phyloP scores from a whole-genome alignment of 805 yeast species.

The Isabelozyma rhagii region DNA sequence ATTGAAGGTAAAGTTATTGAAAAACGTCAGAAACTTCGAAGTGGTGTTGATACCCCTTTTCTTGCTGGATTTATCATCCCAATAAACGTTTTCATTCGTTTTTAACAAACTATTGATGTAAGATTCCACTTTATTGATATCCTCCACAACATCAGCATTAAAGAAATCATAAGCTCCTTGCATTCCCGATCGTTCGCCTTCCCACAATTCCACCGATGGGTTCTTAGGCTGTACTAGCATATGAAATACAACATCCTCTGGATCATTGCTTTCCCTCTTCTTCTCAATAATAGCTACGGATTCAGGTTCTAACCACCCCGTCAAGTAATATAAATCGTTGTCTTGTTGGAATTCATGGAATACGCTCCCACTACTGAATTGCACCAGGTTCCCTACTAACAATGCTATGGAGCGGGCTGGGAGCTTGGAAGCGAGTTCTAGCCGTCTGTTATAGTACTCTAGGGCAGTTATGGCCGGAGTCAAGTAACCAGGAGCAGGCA shows the following conservation, averaged over 20 bases:
- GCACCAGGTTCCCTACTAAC: slow-evolving; percentile 66
- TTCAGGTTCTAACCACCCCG: slow-evolving; percentile 93
- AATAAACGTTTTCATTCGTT: slow-evolving; percentile 50
- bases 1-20: slow-evolving; percentile 7
- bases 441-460: slow-evolving; percentile 77
- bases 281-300: slow-evolving; percentile 68
- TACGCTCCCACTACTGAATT: slow-evolving; percentile 86
- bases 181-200: slow-evolving; percentile 86
- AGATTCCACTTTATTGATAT: slow-evolving; percentile 40
- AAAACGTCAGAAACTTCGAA: slow-evolving; percentile 15
- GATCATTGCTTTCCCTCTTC: slow-evolving; percentile 43
- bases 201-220: slow-evolving; percentile 83
- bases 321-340: slow-evolving; percentile 78
- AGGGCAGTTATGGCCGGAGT: slow-evolving; percentile 85
- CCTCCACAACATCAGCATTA: slow-evolving; percentile 77
- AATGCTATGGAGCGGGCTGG: slow-evolving; percentile 69
- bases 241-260: slow-evolving; percentile 57
- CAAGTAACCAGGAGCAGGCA: slow-evolving; percentile 70
- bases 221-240: slow-evolving; percentile 86
- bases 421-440: slow-evolving; percentile 51
- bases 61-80: slow-evolving; percentile 40
- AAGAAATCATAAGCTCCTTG: slow-evolving; percentile 79
- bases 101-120: slow-evolving; percentile 47
- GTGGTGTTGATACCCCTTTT: slow-evolving; percentile 4
- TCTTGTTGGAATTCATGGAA: slow-evolving; percentile 92